phyloP scores from a whole-genome alignment of 2,329 filamentous ascomycete species.

The Trichoderma lentiforme region DNA sequence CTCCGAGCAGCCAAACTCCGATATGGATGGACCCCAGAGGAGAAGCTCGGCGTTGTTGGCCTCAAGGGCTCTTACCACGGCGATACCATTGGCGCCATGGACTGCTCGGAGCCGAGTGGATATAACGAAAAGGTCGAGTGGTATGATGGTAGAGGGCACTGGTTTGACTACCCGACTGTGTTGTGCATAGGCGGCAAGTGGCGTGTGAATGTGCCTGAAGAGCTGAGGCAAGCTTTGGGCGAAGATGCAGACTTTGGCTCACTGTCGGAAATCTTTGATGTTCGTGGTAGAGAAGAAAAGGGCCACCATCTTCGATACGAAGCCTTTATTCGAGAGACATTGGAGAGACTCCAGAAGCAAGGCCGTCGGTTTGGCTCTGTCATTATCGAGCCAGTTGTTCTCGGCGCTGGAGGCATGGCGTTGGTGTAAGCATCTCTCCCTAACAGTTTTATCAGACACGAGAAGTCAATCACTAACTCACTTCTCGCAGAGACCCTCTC shows the following conservation, averaged over 20 bases:
- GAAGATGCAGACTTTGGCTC: slow-evolving; percentile 42
- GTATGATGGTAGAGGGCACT: slow-evolving; percentile 75
- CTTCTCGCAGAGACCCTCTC: slow-evolving; percentile 62
- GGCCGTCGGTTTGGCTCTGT: slow-evolving; percentile 71
- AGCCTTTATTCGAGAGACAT: slow-evolving; percentile 52
- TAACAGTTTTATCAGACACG: not conserved
- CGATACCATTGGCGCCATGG: slow-evolving; percentile 86
- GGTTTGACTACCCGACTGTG: slow-evolving; percentile 76
- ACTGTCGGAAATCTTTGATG: slow-evolving; percentile 58
- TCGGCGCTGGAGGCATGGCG: slow-evolving; percentile 81
- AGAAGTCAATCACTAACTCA: slow-evolving; percentile 17
- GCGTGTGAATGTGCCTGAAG: slow-evolving; percentile 56
- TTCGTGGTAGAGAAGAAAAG: slow-evolving; percentile 45
- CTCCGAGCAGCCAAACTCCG: slow-evolving; percentile 64
- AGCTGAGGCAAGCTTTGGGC: slow-evolving; percentile 46
- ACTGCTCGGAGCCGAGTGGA: slow-evolving; percentile 71
- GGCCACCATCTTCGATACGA: slow-evolving; percentile 53
- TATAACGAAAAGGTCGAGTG: slow-evolving; percentile 84
- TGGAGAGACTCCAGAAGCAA: slow-evolving; percentile 51
- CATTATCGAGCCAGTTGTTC: slow-evolving; percentile 74
- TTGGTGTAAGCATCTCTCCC: slow-evolving; percentile 57
- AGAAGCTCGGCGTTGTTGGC: slow-evolving; percentile 65
- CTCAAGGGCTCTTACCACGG: slow-evolving; percentile 81
- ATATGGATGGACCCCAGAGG: slow-evolving; percentile 61
- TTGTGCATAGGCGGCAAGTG: slow-evolving; percentile 64